Percentiles rank a stretch among this genome's conserved stretches.
Conservation (phyloP, 2,329 filamentous ascomycete genomes). For the Bipolaris oryzae region DNA sequence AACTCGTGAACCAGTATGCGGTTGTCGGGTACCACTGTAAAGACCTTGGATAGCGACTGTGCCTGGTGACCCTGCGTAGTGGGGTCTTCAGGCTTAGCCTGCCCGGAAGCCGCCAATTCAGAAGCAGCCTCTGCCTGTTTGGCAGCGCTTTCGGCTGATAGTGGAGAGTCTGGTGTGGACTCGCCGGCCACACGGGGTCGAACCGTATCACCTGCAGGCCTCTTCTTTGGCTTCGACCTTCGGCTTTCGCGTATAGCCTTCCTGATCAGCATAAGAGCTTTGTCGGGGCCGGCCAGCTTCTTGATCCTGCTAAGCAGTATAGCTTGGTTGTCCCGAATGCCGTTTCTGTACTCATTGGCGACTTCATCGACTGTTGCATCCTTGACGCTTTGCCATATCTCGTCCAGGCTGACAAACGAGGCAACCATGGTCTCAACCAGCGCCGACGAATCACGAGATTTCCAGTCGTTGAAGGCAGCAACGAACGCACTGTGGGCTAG, state of each 20-base stretch:
- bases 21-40: slow-evolving; percentile 72
- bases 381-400: slow-evolving; percentile 83
- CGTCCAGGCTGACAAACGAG: slow-evolving; percentile 82
- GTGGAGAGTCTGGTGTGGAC: slow-evolving; percentile 34
- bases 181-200: slow-evolving; percentile 69
- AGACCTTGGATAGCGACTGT: slow-evolving; percentile 58
- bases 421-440: slow-evolving; percentile 85
- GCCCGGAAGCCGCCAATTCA: slow-evolving; percentile 35
- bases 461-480: slow-evolving; percentile 83
- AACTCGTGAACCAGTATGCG: slow-evolving; percentile 78
- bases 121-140: slow-evolving; percentile 40
- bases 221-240: slow-evolving; percentile 67
- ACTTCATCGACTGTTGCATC: slow-evolving; percentile 76
- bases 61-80: slow-evolving; percentile 43
- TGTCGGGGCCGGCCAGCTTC: slow-evolving; percentile 72
- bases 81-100: slow-evolving; percentile 13
- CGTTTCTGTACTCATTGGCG: slow-evolving; percentile 76
- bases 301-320: slow-evolving; percentile 81
- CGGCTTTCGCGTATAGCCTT: slow-evolving; percentile 76
- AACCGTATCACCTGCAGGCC: slow-evolving; percentile 68
- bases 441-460: slow-evolving; percentile 77
- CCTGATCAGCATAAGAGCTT: slow-evolving; percentile 74
- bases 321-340: slow-evolving; percentile 80
- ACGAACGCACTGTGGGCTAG: slow-evolving; percentile 76
- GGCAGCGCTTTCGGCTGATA: slow-evolving; percentile 46